A percentile compares a stretch with the other conserved stretches of the same genome.
These are phyloP conservation scores for Saccharomycopsis selenospora DNA, from an alignment of 805 yeast genomes.

Conservation along the genomic window DNA sequence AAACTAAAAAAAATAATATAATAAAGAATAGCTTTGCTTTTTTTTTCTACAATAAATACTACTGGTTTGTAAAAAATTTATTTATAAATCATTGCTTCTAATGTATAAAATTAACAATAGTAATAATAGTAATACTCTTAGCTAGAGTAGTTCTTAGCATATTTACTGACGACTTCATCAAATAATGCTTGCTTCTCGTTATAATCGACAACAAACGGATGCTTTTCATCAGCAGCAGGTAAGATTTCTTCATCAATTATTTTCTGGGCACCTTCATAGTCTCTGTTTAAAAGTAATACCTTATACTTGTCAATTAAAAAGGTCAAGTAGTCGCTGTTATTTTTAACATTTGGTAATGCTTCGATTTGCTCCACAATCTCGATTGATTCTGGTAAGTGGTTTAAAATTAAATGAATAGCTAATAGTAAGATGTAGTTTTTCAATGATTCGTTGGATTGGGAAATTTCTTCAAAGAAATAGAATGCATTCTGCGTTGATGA, in stretches of 20 bases:
- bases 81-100: too few relatives aligned
- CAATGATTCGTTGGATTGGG: slow-evolving; percentile 43
- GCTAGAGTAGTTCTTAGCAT: slow-evolving; percentile 28
- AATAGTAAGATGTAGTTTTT: slow-evolving; percentile 57
- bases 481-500: slow-evolving; percentile 35
- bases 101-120: too few relatives aligned
- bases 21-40: too few relatives aligned
- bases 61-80: too few relatives aligned
- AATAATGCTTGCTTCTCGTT: slow-evolving; percentile 56
- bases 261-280: slow-evolving; percentile 33
- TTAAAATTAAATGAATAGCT: slow-evolving; percentile 69
- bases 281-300: slow-evolving; percentile 51
- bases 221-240: slow-evolving; percentile 39
- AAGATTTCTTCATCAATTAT: slow-evolving; percentile 40
- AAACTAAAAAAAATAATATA: too few relatives aligned
- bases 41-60: too few relatives aligned
- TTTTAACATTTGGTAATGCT: slow-evolving; percentile 36
- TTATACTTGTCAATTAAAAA: slow-evolving; percentile 60
- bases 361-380: slow-evolving; percentile 43
- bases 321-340: slow-evolving; percentile 33
- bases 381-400: slow-evolving; percentile 75
- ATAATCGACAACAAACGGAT: slow-evolving; percentile 51
- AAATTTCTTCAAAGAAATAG: slow-evolving; percentile 75
- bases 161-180: slow-evolving; percentile 57
- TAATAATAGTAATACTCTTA: too few relatives aligned